These are phyloP conservation scores for Berberis vulgaris DNA, from an alignment of 164 flowering plant species.

Conservation along the genomic window DNA sequence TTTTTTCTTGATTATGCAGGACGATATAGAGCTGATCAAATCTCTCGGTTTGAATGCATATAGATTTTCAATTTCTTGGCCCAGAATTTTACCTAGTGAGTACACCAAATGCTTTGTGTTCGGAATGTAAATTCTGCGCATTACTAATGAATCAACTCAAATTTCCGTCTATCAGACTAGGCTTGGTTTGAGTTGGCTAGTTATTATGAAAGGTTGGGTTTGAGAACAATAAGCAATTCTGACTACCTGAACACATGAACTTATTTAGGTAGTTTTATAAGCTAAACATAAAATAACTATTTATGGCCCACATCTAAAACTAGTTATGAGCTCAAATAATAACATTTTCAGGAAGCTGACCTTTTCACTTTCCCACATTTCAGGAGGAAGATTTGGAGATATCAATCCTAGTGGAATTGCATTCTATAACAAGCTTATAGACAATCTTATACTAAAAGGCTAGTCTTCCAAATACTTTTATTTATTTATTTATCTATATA, in stretches of 20 bases:
- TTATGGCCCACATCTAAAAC: not conserved
- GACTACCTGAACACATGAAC: too few species aligned
- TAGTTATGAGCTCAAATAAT: not conserved
- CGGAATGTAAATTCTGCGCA: too few species aligned
- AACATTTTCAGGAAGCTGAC: not conserved
- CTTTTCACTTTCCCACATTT: not conserved
- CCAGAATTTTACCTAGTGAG: constrained; percentile 20
- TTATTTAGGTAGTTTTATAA: too few species aligned
- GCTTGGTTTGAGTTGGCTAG: too few species aligned
- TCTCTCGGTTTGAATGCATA: constrained; percentile 35
- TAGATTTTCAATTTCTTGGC: constrained; percentile 36
- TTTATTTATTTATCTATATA: too few species aligned
- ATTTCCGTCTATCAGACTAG: too few species aligned
- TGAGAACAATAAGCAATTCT: too few species aligned
- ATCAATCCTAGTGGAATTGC: constrained; percentile 31
- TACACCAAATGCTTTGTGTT: too few species aligned
- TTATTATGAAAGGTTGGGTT: too few species aligned
- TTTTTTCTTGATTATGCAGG: constrained; percentile 16
- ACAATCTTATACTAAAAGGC: constrained; percentile 31
- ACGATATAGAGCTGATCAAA: constrained; percentile 32
- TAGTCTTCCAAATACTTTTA: too few species aligned
- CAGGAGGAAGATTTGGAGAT: constrained; percentile 37
- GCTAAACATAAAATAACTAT: too few species aligned
- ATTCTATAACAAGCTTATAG: constrained; percentile 35
- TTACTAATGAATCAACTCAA: too few species aligned